Percentiles rank a stretch among this genome's conserved stretches.
Conservation (phyloP, 306 rosid species). For the Canavalia ensiformis region DNA sequence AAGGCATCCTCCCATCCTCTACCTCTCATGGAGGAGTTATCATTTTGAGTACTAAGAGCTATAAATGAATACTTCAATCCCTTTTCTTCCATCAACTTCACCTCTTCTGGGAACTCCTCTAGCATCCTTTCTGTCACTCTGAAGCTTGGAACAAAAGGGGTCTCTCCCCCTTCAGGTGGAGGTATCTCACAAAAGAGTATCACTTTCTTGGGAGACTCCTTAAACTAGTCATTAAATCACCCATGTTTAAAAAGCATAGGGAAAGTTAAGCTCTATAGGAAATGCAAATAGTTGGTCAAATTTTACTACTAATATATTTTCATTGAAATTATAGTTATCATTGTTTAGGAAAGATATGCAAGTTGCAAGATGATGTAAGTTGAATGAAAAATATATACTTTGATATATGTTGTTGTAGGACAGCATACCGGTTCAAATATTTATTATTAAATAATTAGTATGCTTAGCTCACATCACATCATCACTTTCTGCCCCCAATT, state of each 20-base stretch:
- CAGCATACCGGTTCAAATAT: constrained; percentile 7
- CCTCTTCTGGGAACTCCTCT: constrained; percentile 77
- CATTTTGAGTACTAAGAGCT: constrained; percentile 62
- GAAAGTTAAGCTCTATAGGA: neutral
- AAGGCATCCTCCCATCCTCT: constrained; percentile 88
- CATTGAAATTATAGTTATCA: constrained; percentile 1
- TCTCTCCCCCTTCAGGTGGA: constrained; percentile 88
- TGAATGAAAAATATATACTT: neutral
- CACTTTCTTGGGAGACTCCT: constrained; percentile 71
- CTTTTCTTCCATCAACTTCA: constrained; percentile 66
- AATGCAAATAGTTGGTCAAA: constrained; percentile 24
- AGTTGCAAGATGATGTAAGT: constrained; percentile 29
- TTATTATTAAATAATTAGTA: constrained; percentile 11
- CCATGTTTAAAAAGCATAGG: constrained; percentile 17
- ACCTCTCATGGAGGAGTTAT: constrained; percentile 81
- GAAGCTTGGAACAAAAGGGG: constrained; percentile 90
- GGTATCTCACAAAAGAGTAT: constrained; percentile 81
- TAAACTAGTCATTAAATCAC: constrained; percentile 54
- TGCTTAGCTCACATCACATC: neutral
- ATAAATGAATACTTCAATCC: constrained; percentile 75
- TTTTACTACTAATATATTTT: neutral
- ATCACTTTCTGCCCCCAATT: constrained; percentile 17
- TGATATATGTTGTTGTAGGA: neutral
- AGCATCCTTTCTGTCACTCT: constrained; percentile 70
- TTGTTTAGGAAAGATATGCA: constrained; percentile 15